Percentiles rank a stretch among this genome's conserved stretches.
Conservation (phyloP, 2,329 filamentous ascomycete species). For the Botrytis medusae region DNA sequence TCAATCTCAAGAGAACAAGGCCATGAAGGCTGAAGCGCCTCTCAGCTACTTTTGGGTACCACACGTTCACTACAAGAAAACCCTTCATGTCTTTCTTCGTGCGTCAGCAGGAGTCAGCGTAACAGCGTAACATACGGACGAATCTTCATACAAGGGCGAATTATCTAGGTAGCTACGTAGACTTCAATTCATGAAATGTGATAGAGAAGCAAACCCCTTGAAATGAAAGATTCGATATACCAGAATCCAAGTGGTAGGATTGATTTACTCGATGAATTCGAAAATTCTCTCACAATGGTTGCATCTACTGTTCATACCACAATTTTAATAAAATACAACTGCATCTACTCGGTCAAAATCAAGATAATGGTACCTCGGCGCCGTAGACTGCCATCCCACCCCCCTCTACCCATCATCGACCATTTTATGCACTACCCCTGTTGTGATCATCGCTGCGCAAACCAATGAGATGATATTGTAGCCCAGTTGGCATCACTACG, state of each 20-base stretch:
- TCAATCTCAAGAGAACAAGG: not conserved
- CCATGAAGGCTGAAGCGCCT: not conserved
- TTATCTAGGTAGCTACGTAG: not conserved
- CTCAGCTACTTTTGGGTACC: slow-evolving; percentile 4
- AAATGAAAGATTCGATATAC: not conserved
- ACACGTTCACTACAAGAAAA: not conserved
- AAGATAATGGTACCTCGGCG: slow-evolving; percentile 1
- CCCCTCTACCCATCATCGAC: slow-evolving; percentile 2
- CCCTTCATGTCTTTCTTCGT: not conserved
- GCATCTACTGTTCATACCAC: not conserved
- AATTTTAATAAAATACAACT: not conserved
- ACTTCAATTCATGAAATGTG: not conserved
- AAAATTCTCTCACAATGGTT: not conserved
- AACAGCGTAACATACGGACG: slow-evolving; percentile 4
- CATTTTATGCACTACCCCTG: slow-evolving; percentile 21
- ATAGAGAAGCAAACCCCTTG: not conserved
- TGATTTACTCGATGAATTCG: not conserved
- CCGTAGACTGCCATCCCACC: not conserved
- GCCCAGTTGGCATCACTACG: not conserved
- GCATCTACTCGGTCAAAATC: slow-evolving; percentile 12
- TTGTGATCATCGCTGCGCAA: slow-evolving; percentile 9
- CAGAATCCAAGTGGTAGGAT: not conserved
- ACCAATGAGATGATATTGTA: slow-evolving; percentile 3
- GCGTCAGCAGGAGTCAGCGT: slow-evolving; percentile 11
- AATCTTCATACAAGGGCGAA: not conserved